Evolutionary conservation across 2,329 filamentous ascomycete species (phyloP).

Genomic region (Monilinia polystroma): DNA sequence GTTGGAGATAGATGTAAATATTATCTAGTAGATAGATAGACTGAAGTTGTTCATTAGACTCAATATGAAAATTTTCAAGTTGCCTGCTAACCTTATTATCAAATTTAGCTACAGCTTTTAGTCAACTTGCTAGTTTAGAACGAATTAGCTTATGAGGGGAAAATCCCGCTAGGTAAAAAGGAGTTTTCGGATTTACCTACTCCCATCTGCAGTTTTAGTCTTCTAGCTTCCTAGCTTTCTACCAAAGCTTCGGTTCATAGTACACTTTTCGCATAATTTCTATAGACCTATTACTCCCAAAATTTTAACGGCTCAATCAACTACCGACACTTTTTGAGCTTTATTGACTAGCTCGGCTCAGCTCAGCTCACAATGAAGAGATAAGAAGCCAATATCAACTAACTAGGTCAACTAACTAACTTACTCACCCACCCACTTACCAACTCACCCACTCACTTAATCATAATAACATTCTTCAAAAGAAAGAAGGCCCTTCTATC

Average conservation of each 20-base stretch:
- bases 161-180: neutral
- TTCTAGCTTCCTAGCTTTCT: too few species aligned
- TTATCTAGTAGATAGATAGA: neutral
- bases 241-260: neutral
- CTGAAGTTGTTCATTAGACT: neutral
- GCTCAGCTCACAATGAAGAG: neutral
- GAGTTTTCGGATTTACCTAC: slow-evolving; percentile 9
- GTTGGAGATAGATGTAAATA: too few species aligned
- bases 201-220: neutral
- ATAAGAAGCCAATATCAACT: neutral
- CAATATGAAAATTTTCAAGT: neutral
- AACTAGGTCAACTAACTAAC: too few species aligned
- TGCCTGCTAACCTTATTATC: neutral
- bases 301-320: neutral
- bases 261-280: neutral
- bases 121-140: neutral
- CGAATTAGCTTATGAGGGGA: neutral
- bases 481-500: slow-evolving; percentile 20
- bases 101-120: neutral
- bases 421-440: neutral
- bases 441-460: neutral
- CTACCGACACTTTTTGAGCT: slow-evolving; percentile 9
- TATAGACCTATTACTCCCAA: neutral
- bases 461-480: neutral
- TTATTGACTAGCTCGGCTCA: neutral